Conservation (phyloP, 768 basidiomycete species). For the Udeniomyces megalosporus region DNA sequence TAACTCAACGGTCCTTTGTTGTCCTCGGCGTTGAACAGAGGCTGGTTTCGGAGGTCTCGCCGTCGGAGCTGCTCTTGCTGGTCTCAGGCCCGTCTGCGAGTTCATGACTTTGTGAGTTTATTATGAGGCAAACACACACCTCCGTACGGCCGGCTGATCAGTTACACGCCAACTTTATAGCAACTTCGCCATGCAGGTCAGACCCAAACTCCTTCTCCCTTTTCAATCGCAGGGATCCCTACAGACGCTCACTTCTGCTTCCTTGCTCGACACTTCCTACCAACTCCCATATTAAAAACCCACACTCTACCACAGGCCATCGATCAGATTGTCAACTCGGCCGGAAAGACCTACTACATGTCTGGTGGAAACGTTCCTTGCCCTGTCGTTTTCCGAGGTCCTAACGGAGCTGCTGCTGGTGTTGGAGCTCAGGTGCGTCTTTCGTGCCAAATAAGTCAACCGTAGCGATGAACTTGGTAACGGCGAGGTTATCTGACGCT, state of each 20-base stretch:
- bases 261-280: not conserved
- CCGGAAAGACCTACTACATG: constrained; percentile 99
- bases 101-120: constrained; percentile 13
- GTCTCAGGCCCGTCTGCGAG: constrained; percentile 75
- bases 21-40: constrained; percentile 45
- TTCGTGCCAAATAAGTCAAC: not conserved
- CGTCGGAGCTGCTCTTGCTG: constrained; percentile 82
- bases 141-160: no score
- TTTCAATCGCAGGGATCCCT: not conserved
- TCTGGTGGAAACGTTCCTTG: constrained; percentile 97
- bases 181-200: constrained; percentile 92
- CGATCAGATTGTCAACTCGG: constrained; percentile 99
- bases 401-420: constrained; percentile 94
- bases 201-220: not conserved
- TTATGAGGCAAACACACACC: no score
- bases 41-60: constrained; percentile 98
- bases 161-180: no score
- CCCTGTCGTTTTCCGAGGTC: constrained; percentile 98
- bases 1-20: no score
- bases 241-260: not conserved
- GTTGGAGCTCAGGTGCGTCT: constrained; percentile 45
- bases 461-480: not conserved
- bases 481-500: no score
- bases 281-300: not conserved
- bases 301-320: constrained; percentile 66